These are phyloP conservation scores for Omphalotus guepiniiformis DNA, from an alignment of 768 basidiomycete species.

Conservation along the genomic window DNA sequence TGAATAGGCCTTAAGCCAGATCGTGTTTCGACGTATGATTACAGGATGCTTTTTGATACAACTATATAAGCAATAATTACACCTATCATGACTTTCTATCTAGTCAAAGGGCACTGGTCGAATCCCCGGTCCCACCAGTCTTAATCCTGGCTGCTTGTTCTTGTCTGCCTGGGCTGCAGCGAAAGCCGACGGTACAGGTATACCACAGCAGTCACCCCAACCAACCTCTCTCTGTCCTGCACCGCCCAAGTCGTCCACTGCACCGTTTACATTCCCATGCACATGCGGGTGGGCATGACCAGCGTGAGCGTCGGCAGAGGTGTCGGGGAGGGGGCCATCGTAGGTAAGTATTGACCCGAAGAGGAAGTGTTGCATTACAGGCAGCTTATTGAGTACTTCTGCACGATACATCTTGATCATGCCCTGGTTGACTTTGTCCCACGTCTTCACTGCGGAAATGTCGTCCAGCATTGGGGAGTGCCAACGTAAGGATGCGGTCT, in stretches of 20 bases:
- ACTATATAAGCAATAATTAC: too few species aligned
- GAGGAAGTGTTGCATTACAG: constrained; percentile 93
- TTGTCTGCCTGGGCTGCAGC: constrained; percentile 62
- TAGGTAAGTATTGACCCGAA: constrained; percentile 81
- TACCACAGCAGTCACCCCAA: constrained; percentile 93
- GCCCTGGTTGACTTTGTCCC: constrained; percentile 94
- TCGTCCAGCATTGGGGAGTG: constrained; percentile 99
- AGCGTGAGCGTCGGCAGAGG: constrained; percentile 33
- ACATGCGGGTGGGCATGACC: constrained; percentile 46
- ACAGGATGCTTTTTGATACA: too few species aligned
- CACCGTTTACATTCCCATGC: background rate
- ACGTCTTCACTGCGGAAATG: constrained; percentile 90
- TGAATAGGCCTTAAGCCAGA: too few species aligned
- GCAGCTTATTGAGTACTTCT: constrained; percentile 92
- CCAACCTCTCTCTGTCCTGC: constrained; percentile 52
- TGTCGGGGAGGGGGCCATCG: constrained; percentile 51
- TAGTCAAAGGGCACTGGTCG: constrained; percentile 81
- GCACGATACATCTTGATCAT: constrained; percentile 99
- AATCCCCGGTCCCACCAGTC: constrained; percentile 58
- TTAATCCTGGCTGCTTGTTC: constrained; percentile 32
- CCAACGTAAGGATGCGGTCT: constrained; percentile 93
- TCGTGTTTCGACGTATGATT: too few species aligned
- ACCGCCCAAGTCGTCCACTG: constrained; percentile 29
- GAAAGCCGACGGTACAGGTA: constrained; percentile 79
- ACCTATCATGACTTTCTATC: constrained; percentile 10